phyloP scores from a whole-genome alignment of 75 land plant species.

The Ceratopteris richardii region DNA sequence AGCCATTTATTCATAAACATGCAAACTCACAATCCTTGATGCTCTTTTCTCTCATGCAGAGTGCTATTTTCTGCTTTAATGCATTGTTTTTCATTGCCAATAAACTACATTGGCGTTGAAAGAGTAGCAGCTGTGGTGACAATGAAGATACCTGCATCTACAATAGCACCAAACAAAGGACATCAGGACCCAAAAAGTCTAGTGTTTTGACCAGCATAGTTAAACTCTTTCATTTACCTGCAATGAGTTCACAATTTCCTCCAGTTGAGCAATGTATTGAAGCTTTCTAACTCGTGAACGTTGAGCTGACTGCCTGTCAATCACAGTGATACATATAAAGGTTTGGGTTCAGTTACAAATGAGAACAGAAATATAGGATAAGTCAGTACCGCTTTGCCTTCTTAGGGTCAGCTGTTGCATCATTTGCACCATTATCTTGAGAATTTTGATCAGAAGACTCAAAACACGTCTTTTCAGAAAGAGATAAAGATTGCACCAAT shows the following conservation, averaged over 20 bases:
- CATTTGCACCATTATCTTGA: not conserved
- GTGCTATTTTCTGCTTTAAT: slow-evolving; percentile 68
- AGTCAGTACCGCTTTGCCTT: slow-evolving; percentile 23
- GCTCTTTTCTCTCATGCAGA: slow-evolving; percentile 54
- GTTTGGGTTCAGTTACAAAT: no score
- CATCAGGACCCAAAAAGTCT: not conserved
- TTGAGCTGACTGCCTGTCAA: slow-evolving; percentile 37
- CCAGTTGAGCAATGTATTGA: slow-evolving; percentile 36
- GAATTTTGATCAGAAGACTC: not conserved
- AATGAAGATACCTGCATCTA: slow-evolving; percentile 76
- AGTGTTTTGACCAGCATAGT: not conserved
- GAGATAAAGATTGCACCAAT: not conserved
- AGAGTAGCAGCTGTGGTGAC: slow-evolving; percentile 68
- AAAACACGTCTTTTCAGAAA: not conserved
- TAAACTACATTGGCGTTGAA: slow-evolving; percentile 61
- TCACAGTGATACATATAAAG: slow-evolving; percentile 23
- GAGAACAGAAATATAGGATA: not conserved
- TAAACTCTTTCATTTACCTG: slow-evolving; percentile 16
- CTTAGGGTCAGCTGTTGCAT: slow-evolving; percentile 24
- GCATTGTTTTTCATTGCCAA: slow-evolving; percentile 72
- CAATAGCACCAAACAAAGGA: slow-evolving; percentile 3
- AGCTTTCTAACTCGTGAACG: slow-evolving; percentile 36
- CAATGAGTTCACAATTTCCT: slow-evolving; percentile 28
- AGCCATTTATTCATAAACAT: no score
- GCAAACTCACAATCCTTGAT: slow-evolving; percentile 63